Percentiles rank a stretch among this genome's conserved stretches.
Evolutionary conservation across 176 grass and related monocot genomes (phyloP).

Genomic region (Paspalum vaginatum): DNA sequence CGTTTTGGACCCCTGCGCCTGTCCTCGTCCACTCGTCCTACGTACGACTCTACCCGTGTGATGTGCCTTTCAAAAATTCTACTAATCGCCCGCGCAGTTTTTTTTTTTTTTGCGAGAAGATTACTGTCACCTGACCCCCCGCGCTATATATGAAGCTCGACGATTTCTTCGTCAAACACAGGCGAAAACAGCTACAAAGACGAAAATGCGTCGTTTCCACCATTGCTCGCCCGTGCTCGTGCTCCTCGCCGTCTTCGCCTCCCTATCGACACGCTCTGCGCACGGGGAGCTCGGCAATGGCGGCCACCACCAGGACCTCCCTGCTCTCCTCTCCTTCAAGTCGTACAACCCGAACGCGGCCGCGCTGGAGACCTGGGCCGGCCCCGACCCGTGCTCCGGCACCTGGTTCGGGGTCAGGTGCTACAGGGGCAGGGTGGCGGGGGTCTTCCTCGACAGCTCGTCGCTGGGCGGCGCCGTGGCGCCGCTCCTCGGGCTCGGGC

Average conservation of each 20-base stretch:
- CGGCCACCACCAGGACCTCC: constrained; percentile 44
- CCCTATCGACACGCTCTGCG: background rate
- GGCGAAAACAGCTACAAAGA: background rate
- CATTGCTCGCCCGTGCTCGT: background rate
- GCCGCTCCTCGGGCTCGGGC: constrained; percentile 52
- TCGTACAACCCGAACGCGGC: constrained; percentile 35
- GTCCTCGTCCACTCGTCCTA: constrained; percentile 44
- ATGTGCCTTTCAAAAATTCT: constrained; percentile 34
- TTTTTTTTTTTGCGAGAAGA: background rate
- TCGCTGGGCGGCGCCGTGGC: constrained; percentile 44
- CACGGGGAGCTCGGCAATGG: constrained; percentile 35
- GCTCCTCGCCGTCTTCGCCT: constrained; percentile 15
- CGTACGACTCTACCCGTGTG: background rate
- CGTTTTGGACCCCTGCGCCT: constrained; percentile 47
- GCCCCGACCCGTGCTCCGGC: constrained; percentile 59
- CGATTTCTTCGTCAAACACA: background rate
- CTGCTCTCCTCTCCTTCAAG: constrained; percentile 54
- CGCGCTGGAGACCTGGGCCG: constrained; percentile 48
- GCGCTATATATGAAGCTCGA: constrained; percentile 54
- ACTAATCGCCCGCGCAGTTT: constrained; percentile 10
- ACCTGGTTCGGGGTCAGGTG: constrained; percentile 57
- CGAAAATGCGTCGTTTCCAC: constrained; percentile 34
- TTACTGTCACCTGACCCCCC: background rate
- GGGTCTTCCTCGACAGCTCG: constrained; percentile 54
- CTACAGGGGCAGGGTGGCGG: constrained; percentile 47